phyloP scores from a whole-genome alignment of 257 asterid species.

The Ballota nigra region DNA sequence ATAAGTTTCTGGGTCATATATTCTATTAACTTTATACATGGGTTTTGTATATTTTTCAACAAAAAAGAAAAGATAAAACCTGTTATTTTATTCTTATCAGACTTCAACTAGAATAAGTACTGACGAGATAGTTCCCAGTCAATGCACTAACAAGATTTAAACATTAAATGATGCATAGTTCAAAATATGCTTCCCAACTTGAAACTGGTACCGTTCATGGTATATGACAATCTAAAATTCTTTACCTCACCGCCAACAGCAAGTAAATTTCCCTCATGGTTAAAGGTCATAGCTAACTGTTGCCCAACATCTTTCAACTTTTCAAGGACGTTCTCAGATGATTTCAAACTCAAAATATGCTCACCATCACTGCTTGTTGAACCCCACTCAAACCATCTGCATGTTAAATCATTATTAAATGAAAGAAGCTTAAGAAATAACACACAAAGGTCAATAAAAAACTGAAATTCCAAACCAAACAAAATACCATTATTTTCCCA shows the following conservation, averaged over 20 bases:
- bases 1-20: not conserved
- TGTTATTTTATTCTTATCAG: not conserved
- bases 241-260: conserved; percentile 97
- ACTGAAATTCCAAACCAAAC: conserved; percentile 1
- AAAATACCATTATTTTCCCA: not conserved
- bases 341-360: conserved; percentile 45
- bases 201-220: not conserved
- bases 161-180: not conserved
- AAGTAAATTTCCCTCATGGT: conserved; percentile 70
- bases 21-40: not conserved
- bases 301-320: conserved; percentile 81
- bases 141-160: not conserved
- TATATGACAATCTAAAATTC: conserved; percentile 7
- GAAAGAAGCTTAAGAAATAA: conserved; percentile 23
- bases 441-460: not conserved
- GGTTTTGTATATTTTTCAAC: not conserved
- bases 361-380: conserved; percentile 27
- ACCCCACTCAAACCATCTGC: conserved; percentile 86
- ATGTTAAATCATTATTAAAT: conserved; percentile 12
- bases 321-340: conserved; percentile 62
- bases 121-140: not conserved
- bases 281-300: conserved; percentile 77
- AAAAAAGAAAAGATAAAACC: not conserved
- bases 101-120: not conserved
- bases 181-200: conserved; percentile 4